phyloP scores from a whole-genome alignment of 2,329 filamentous ascomycete genomes.

The Teratosphaeria zuluensis region DNA sequence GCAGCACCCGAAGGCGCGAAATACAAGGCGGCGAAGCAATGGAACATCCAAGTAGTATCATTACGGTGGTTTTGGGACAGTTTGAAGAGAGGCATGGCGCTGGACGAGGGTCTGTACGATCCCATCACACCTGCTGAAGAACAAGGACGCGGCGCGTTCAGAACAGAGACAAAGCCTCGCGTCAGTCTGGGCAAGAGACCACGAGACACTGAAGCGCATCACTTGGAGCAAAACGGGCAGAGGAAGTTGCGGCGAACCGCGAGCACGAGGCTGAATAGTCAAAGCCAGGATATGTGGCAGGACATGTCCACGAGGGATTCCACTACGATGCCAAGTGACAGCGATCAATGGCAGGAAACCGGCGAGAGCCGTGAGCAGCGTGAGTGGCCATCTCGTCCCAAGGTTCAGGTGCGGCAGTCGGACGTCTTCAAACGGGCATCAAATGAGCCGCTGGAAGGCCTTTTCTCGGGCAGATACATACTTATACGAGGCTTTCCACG shows the following conservation, averaged over 20 bases:
- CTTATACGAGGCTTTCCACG: slow-evolving; percentile 20
- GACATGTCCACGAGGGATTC: slow-evolving; percentile 55
- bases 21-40: slow-evolving; percentile 75
- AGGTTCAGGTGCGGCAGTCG: slow-evolving; percentile 2
- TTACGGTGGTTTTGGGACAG: slow-evolving; percentile 80
- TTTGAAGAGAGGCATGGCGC: slow-evolving; percentile 73
- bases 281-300: slow-evolving; percentile 80
- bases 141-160: slow-evolving; percentile 67
- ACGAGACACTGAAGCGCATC: slow-evolving; percentile 39
- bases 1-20: slow-evolving; percentile 74
- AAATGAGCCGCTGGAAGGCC: slow-evolving; percentile 7
- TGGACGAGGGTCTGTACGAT: slow-evolving; percentile 80
- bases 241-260: slow-evolving; percentile 81
- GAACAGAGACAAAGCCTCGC: slow-evolving; percentile 34
- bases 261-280: slow-evolving; percentile 70
- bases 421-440: slow-evolving; percentile 3
- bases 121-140: slow-evolving; percentile 59
- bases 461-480: slow-evolving; percentile 23
- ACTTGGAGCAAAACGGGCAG: slow-evolving; percentile 36
- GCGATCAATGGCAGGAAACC: slow-evolving; percentile 18
- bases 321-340: slow-evolving; percentile 10
- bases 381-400: neutral
- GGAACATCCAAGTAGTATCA: slow-evolving; percentile 71
- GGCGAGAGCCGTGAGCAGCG: slow-evolving; percentile 1
- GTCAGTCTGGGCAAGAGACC: slow-evolving; percentile 48